Evolutionary conservation across 257 asterid species (phyloP).

Genomic region (Capsicum pubescens): DNA sequence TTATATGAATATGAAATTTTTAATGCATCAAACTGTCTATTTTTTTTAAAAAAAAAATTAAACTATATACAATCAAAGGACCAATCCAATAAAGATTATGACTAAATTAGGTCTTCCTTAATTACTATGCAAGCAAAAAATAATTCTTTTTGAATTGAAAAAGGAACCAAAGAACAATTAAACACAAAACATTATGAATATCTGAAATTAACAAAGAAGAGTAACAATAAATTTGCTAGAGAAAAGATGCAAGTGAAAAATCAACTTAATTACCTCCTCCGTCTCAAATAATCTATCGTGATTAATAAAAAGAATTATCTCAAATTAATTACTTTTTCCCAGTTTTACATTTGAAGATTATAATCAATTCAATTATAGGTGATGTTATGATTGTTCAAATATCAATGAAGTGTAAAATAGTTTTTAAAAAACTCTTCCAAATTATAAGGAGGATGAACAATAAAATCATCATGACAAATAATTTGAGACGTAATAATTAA

Average conservation of each 20-base stretch:
- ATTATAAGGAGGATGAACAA: too few relatives aligned
- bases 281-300: not conserved
- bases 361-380: not conserved
- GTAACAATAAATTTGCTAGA: too few relatives aligned
- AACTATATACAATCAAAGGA: not conserved
- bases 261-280: too few relatives aligned
- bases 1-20: too few relatives aligned
- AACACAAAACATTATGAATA: too few relatives aligned
- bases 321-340: not conserved
- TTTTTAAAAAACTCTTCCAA: not conserved
- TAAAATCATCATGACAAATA: not conserved
- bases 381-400: not conserved
- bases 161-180: too few relatives aligned
- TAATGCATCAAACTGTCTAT: too few relatives aligned
- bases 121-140: not conserved
- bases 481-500: not conserved
- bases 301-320: not conserved
- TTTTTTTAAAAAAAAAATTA: too few relatives aligned
- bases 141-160: not conserved
- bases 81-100: not conserved
- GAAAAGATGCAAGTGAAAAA: too few relatives aligned
- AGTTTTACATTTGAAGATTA: too few relatives aligned
- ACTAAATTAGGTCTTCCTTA: not conserved
- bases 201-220: too few relatives aligned
- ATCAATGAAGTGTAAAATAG: too few relatives aligned